These are phyloP conservation scores for Beauveria scarabaeidicola DNA, from an alignment of 2,329 filamentous ascomycete genomes.

Conservation along the genomic window DNA sequence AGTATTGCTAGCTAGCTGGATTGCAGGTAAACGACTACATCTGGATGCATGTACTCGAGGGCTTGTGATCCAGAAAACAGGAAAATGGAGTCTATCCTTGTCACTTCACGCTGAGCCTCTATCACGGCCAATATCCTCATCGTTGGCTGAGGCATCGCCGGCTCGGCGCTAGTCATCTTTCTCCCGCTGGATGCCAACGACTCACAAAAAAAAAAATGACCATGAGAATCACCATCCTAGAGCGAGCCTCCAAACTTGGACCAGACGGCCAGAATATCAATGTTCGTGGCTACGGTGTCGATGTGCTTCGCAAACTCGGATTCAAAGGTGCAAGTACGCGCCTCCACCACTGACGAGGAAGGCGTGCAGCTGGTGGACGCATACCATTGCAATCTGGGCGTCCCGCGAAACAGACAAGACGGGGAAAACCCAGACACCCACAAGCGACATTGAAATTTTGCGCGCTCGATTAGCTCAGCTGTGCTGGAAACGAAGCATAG, in stretches of 20 bases:
- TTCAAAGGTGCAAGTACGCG: conserved; percentile 27
- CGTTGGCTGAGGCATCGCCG: conserved; percentile 36
- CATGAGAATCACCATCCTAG: conserved; percentile 32
- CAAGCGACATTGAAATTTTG: conserved; percentile 52
- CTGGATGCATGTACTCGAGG: not conserved
- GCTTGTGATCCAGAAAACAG: not conserved
- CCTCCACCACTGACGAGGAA: conserved; percentile 34
- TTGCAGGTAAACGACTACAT: not conserved
- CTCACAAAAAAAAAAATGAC: conserved; percentile 13
- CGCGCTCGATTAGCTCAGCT: conserved; percentile 37
- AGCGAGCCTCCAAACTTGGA: conserved; percentile 30
- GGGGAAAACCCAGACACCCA: conserved; percentile 35
- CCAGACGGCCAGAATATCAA: conserved; percentile 37
- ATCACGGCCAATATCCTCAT: conserved; percentile 31
- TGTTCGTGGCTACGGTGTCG: conserved; percentile 33
- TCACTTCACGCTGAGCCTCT: not conserved
- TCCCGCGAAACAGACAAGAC: conserved; percentile 32
- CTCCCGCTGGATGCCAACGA: conserved; percentile 23
- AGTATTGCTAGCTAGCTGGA: not conserved
- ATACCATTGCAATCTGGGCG: conserved; percentile 28
- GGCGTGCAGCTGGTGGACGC: conserved; percentile 39
- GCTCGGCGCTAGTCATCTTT: conserved; percentile 33
- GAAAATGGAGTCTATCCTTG: not conserved
- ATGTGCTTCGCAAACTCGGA: conserved; percentile 30
- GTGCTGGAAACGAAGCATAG: conserved; percentile 27